These are phyloP conservation scores for Microcyclosporella mali DNA, from an alignment of 2,329 filamentous ascomycete genomes.

Conservation along the genomic window DNA sequence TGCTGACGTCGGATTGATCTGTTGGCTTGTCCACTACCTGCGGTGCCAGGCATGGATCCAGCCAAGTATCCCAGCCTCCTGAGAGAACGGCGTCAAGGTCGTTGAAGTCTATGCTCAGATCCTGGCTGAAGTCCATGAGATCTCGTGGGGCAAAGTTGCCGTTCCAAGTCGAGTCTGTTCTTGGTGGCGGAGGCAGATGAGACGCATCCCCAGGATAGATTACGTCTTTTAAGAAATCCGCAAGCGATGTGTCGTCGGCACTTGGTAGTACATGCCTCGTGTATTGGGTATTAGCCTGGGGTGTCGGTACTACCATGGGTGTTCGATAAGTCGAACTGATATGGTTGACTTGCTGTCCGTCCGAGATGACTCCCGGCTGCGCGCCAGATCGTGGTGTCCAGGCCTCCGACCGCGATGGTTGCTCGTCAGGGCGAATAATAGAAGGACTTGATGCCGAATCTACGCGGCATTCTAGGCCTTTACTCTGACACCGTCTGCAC, in stretches of 20 bases:
- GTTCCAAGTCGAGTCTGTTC: slow-evolving; percentile 10
- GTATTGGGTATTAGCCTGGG: too few relatives aligned
- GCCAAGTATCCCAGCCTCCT: slow-evolving; percentile 14
- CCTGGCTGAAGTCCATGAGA: slow-evolving; percentile 20
- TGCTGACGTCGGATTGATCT: slow-evolving; percentile 7
- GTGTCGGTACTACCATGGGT: too few relatives aligned
- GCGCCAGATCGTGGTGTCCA: slow-evolving; percentile 6
- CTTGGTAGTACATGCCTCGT: not conserved
- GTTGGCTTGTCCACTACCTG: slow-evolving; percentile 6
- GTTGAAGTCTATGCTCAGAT: slow-evolving; percentile 17
- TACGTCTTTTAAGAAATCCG: slow-evolving; percentile 14
- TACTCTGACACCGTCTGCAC: slow-evolving; percentile 16
- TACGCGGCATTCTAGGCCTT: slow-evolving; percentile 17
- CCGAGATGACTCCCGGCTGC: not conserved
- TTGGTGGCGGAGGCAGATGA: not conserved
- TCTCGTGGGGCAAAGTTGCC: slow-evolving; percentile 15
- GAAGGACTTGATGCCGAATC: slow-evolving; percentile 6
- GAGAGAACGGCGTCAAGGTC: slow-evolving; percentile 15
- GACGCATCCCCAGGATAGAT: slow-evolving; percentile 7
- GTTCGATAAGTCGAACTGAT: too few relatives aligned
- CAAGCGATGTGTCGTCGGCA: slow-evolving; percentile 12
- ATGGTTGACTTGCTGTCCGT: too few relatives aligned
- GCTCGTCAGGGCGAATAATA: not conserved
- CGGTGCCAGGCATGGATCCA: slow-evolving; percentile 12
- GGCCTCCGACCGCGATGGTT: not conserved